Conservation (phyloP, 140 eudicot species). For the Anethum foeniculum region DNA sequence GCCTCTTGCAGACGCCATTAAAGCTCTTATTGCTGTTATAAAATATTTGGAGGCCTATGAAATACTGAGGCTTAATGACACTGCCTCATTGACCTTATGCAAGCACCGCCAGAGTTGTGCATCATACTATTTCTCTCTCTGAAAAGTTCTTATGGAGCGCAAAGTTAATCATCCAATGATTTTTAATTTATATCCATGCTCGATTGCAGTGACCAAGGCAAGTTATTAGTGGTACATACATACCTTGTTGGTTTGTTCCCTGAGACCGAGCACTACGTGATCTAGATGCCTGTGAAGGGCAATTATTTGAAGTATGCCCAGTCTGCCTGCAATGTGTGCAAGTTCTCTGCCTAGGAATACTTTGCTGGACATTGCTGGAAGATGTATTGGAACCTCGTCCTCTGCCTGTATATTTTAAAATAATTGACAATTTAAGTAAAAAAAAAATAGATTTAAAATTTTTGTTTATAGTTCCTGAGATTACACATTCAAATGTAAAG, state of each 20-base stretch:
- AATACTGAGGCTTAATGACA: background rate
- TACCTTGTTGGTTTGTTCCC: constrained; percentile 26
- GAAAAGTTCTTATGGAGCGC: background rate
- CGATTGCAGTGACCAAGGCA: background rate
- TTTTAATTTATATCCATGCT: background rate
- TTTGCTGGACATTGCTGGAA: constrained; percentile 36
- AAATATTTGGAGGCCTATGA: background rate
- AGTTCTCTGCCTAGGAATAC: constrained; percentile 37
- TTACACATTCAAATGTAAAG: background rate
- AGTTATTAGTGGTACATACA: background rate
- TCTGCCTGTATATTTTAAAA: constrained; percentile 4
- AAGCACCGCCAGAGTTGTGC: background rate
- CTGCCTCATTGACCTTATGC: background rate
- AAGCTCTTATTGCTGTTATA: background rate
- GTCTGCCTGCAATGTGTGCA: constrained; percentile 60
- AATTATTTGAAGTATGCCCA: constrained; percentile 60
- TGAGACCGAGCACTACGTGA: constrained; percentile 46
- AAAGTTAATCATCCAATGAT: background rate
- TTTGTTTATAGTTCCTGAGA: background rate
- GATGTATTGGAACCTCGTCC: constrained; percentile 19
- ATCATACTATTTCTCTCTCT: background rate
- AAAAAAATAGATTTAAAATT: background rate
- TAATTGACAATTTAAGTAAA: background rate
- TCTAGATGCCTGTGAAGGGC: constrained; percentile 57
- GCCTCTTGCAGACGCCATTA: background rate